Evolutionary conservation across 1,284 basidiomycete species (phyloP), one percentile per base, ranked within the genome.

Genomic region (Ceratobasidium papillatum): DNA sequence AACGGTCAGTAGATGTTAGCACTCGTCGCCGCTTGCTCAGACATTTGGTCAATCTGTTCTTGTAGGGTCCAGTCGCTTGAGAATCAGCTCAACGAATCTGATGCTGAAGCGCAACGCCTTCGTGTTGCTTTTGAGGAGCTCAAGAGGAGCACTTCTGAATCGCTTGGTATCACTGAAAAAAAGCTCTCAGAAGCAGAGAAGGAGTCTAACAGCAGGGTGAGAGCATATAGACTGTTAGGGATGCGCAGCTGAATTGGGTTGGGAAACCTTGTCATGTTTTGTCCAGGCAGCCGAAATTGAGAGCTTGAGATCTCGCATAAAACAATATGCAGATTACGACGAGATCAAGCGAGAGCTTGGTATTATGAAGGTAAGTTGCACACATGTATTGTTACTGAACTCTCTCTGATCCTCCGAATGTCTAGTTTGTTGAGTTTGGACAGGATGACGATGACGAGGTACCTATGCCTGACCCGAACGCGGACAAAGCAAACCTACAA

Each of bases 261-360:
- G 22, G 1, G 9, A 9, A 73, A n/a, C 56, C 32, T 7, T 32
- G 2, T n/a, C 36, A 45, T 32, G 58, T 34, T 30, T 49, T 43
- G 17, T 47, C 22, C 72, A 82, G 89, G 82, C 81, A 2, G 80
- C 81, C 1, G 94, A 96, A 82, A 85, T 91, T 9, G 89, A 91
- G 17, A 86, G 86, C 74, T 84, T 96, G 0, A 90, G 88, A 79
- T 82, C 84, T 51, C 90, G 89, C 78, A 83, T 97, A 52, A 90
- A 89, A 80, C 89, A 89, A 78, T 94, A 91, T 78, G 82, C 82
- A 3, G 94, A 98, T 81, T 98, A 98, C 79, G 96, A 98, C 79
- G 96, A 98, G 83, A 90, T 98, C 80, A 98, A 98, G 84, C 90
- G 96, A 52, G 96, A 98, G 81, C 87, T 98, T 27, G 95, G 96